Evolutionary conservation across 192 early-diverging fungal genomes (phyloP).

Genomic region (Chytriomyces confervae): DNA sequence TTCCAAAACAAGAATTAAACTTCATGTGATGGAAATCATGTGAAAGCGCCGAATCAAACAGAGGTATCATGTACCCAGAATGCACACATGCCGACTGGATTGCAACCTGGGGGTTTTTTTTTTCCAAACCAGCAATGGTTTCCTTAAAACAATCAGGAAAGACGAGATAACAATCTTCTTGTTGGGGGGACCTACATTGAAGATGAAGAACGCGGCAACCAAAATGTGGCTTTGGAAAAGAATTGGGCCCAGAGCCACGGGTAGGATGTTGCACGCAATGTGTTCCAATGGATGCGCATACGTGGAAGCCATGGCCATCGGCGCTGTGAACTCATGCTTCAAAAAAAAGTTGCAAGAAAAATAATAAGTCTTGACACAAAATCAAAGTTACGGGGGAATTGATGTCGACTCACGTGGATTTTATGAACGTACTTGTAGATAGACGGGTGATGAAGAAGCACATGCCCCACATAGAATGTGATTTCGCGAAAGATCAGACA

Average conservation of each 20-base stretch:
- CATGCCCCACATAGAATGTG: conserved; percentile 87
- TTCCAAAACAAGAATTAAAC: conserved; percentile 42
- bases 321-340: conserved; percentile 83
- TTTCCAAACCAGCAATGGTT: neutral
- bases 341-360: too few species aligned
- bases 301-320: conserved; percentile 85
- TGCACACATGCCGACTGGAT: conserved; percentile 19
- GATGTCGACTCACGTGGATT: conserved; percentile 57
- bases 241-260: conserved; percentile 77
- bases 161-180: neutral
- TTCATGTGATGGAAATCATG: conserved; percentile 37
- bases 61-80: conserved; percentile 27
- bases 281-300: conserved; percentile 93
- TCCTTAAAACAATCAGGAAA: neutral
- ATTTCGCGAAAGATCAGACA: conserved; percentile 86
- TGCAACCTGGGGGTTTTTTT: neutral
- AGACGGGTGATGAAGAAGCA: conserved; percentile 81
- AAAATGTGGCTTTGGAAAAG: conserved; percentile 59
- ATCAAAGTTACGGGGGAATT: too few species aligned
- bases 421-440: conserved; percentile 94
- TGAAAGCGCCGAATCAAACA: neutral
- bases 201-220: neutral
- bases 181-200: neutral
- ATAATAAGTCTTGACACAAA: too few species aligned
- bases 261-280: conserved; percentile 82